Percentiles rank a stretch among this genome's conserved stretches.
phyloP scores from a whole-genome alignment of 2,329 filamentous ascomycete species.

The Rutstroemia sydowiana region DNA sequence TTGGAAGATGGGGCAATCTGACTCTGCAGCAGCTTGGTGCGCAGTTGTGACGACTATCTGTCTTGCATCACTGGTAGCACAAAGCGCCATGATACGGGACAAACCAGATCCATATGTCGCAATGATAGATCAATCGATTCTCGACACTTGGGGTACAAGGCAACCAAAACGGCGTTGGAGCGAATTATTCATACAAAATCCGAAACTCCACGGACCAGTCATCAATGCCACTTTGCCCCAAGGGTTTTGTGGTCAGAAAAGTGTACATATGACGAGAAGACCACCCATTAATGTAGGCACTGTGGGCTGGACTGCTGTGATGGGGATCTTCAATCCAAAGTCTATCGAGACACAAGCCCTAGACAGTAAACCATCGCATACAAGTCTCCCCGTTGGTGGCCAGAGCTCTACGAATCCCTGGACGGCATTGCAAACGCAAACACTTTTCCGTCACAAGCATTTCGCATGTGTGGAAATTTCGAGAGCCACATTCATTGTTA shows the following conservation, averaged over 20 bases:
- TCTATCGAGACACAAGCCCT: background rate
- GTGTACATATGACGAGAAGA: background rate
- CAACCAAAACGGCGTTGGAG: background rate
- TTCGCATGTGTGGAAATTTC: background rate
- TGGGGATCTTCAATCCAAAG: background rate
- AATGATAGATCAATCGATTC: background rate
- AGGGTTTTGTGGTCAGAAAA: background rate
- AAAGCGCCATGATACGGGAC: background rate
- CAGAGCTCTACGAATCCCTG: background rate
- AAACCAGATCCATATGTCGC: background rate
- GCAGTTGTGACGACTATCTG: background rate
- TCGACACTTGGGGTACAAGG: background rate
- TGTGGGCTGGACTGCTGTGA: background rate
- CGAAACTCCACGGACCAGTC: background rate
- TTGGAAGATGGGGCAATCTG: background rate
- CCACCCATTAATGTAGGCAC: background rate
- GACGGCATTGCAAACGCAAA: background rate
- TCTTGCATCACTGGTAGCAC: background rate
- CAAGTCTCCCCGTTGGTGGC: background rate
- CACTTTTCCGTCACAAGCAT: background rate
- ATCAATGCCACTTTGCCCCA: background rate
- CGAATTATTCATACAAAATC: background rate
- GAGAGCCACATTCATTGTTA: background rate
- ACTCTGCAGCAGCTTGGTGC: background rate
- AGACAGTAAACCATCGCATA: background rate